phyloP scores from a whole-genome alignment of 2,329 filamentous ascomycete genomes.

The Colletotrichum spinosum region DNA sequence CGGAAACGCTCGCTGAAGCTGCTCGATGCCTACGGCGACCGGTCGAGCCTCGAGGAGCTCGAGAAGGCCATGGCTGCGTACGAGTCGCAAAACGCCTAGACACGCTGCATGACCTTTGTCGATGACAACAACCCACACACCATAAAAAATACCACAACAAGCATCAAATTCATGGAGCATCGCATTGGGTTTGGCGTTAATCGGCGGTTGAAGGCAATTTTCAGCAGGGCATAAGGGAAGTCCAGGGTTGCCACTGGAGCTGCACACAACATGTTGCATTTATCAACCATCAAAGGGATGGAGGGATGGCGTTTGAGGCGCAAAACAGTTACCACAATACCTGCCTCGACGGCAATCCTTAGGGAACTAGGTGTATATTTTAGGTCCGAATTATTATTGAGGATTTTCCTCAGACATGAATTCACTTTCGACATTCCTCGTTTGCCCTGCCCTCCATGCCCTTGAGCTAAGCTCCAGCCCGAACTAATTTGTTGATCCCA shows the following conservation, averaged over 20 bases:
- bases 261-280: neutral
- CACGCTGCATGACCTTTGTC: neutral
- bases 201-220: neutral
- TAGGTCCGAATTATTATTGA: neutral
- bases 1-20: slow-evolving; percentile 55
- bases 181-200: slow-evolving; percentile 31
- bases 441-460: too few relatives aligned
- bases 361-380: slow-evolving; percentile 6
- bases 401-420: too few relatives aligned
- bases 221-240: slow-evolving; percentile 3
- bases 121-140: neutral
- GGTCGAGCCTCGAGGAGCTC: slow-evolving; percentile 59
- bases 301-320: slow-evolving; percentile 20
- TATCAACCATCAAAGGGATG: neutral
- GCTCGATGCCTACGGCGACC: slow-evolving; percentile 62
- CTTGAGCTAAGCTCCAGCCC: too few relatives aligned
- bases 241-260: neutral
- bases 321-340: neutral
- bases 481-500: neutral
- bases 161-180: neutral
- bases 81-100: slow-evolving; percentile 44
- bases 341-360: neutral
- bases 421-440: too few relatives aligned
- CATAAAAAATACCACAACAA: neutral
- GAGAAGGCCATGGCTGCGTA: slow-evolving; percentile 62